A percentile compares a stretch with the other conserved stretches of the same genome.
Conservation (phyloP, 2,329 filamentous ascomycete genomes). For the Cladosporium sp. region DNA sequence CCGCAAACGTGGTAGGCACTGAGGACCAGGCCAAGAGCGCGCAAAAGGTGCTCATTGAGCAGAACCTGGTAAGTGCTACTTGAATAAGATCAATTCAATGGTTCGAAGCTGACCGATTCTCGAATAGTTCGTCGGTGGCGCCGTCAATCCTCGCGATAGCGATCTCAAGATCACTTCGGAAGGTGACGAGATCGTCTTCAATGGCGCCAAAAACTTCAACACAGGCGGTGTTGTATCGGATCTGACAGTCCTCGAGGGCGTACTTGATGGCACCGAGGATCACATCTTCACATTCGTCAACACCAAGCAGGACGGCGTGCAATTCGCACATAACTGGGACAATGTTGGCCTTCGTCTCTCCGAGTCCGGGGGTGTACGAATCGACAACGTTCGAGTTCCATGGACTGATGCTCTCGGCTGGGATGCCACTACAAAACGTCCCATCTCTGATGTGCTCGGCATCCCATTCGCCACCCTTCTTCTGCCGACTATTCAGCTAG, state of each 20-base stretch:
- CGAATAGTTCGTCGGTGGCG: slow-evolving; percentile 59
- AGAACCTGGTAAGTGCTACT: slow-evolving; percentile 56
- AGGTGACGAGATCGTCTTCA: slow-evolving; percentile 59
- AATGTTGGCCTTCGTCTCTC: slow-evolving; percentile 64
- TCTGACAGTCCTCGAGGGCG: slow-evolving; percentile 65
- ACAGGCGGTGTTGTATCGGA: slow-evolving; percentile 68
- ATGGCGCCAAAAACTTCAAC: slow-evolving; percentile 66
- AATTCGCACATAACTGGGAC: slow-evolving; percentile 62
- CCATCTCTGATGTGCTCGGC: slow-evolving; percentile 51
- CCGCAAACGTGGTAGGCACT: slow-evolving; percentile 61
- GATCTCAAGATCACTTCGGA: slow-evolving; percentile 59
- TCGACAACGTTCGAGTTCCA: slow-evolving; percentile 56
- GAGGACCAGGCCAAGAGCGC: slow-evolving; percentile 57
- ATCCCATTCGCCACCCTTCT: slow-evolving; percentile 60
- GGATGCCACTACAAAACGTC: slow-evolving; percentile 53
- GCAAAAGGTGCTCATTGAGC: slow-evolving; percentile 58
- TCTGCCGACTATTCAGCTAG: slow-evolving; percentile 63
- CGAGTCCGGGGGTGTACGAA: slow-evolving; percentile 63
- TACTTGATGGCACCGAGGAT: slow-evolving; percentile 57
- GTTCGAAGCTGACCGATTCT: slow-evolving; percentile 41
- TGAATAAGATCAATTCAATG: slow-evolving; percentile 20
- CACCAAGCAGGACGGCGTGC: slow-evolving; percentile 59
- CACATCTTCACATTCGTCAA: slow-evolving; percentile 65
- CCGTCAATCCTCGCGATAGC: slow-evolving; percentile 65
- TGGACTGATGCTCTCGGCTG: slow-evolving; percentile 66